phyloP scores from a whole-genome alignment of 345 rosid genomes.

The Chamaenerion angustifolium region DNA sequence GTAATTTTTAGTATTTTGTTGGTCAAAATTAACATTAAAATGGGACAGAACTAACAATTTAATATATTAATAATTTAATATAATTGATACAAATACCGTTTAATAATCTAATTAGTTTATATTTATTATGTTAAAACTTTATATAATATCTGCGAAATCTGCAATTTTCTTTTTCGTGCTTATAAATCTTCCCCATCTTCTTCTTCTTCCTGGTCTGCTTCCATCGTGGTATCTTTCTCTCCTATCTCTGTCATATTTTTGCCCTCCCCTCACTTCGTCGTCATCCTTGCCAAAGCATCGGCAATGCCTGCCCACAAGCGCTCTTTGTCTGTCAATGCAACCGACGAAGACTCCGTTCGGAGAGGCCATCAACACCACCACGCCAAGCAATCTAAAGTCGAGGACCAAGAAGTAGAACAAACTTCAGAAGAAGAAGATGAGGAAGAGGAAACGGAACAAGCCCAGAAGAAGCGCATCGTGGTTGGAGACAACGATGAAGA shows the following conservation, averaged over 20 bases:
- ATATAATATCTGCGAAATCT: too few species aligned
- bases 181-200: conserved; percentile 1
- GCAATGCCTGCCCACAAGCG: conserved; percentile 74
- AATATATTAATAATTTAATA: too few species aligned
- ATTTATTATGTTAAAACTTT: too few species aligned
- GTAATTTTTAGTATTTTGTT: too few species aligned
- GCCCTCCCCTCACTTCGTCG: not conserved
- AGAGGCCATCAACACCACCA: conserved; percentile 15
- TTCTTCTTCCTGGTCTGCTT: not conserved
- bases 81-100: too few species aligned
- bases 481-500: conserved; percentile 15
- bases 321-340: conserved; percentile 26
- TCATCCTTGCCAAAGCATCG: conserved; percentile 1
- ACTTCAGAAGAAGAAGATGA: conserved; percentile 13
- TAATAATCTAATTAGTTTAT: too few species aligned
- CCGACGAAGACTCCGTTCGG: conserved; percentile 18
- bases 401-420: conserved; percentile 13
- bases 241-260: not conserved
- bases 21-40: too few species aligned
- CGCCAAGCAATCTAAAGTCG: conserved; percentile 7
- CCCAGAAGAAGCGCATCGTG: conserved; percentile 17
- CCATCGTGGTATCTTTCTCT: conserved; percentile 1
- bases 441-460: conserved; percentile 7
- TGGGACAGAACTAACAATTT: too few species aligned
- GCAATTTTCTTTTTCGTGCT: not conserved